Conservation (phyloP, 1,284 basidiomycete species). For the Schizophyllum amplum region DNA sequence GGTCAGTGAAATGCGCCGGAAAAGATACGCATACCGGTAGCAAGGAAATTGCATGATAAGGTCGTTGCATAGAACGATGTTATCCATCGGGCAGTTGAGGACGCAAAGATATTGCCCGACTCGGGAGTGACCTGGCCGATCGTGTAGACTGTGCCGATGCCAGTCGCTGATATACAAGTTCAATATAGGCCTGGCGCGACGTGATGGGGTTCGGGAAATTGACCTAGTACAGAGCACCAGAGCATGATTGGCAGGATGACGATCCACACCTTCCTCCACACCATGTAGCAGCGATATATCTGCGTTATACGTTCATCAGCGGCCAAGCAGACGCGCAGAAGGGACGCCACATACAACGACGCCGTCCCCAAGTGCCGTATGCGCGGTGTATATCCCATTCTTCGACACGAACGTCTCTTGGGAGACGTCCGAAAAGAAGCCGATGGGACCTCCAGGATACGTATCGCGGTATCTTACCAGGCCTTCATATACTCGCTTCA, state of each 20-base stretch:
- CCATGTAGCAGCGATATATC: slow-evolving; percentile 13
- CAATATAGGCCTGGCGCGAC: background rate
- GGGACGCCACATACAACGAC: slow-evolving; percentile 5
- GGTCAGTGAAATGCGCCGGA: background rate
- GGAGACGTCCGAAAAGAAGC: slow-evolving; percentile 7
- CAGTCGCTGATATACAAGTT: slow-evolving; percentile 1
- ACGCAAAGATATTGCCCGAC: slow-evolving; percentile 3
- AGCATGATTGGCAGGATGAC: slow-evolving; percentile 5
- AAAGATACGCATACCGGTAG: slow-evolving; percentile 4
- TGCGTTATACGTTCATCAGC: background rate
- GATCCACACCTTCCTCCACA: slow-evolving; percentile 7
- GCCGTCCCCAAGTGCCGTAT: slow-evolving; percentile 10
- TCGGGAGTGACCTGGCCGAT: background rate
- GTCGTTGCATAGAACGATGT: slow-evolving; percentile 9
- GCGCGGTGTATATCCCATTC: slow-evolving; percentile 8
- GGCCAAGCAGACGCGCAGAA: too few relatives aligned
- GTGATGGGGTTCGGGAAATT: background rate
- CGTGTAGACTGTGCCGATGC: slow-evolving; percentile 5
- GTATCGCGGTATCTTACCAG: slow-evolving; percentile 3
- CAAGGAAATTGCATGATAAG: slow-evolving; percentile 7
- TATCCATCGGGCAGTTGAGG: slow-evolving; percentile 2
- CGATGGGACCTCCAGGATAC: slow-evolving; percentile 8
- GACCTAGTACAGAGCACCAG: slow-evolving; percentile 4
- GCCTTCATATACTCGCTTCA: slow-evolving; percentile 5
- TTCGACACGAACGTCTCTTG: slow-evolving; percentile 10